These are phyloP conservation scores for Aspergillus melleus DNA, from an alignment of 2,329 filamentous ascomycete species.

Conservation along the genomic window DNA sequence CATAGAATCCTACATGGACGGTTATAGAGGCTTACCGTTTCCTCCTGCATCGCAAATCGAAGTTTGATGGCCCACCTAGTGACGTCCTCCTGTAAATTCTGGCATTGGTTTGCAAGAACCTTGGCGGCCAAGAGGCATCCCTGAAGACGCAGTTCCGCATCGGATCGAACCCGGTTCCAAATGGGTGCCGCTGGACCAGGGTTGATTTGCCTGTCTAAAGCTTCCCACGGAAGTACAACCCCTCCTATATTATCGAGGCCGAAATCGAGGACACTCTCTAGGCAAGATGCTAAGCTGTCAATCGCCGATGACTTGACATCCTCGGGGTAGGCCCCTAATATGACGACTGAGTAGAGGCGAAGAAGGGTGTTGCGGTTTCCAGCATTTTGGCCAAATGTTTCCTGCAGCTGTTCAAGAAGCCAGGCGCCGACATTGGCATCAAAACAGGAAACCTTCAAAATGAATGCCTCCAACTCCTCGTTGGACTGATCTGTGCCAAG, in stretches of 20 bases:
- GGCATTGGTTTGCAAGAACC: constrained; percentile 10
- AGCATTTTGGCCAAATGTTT: constrained; percentile 22
- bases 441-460: constrained; percentile 26
- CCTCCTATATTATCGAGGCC: constrained; percentile 16
- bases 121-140: constrained; percentile 38
- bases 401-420: constrained; percentile 34
- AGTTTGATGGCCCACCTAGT: constrained; percentile 35
- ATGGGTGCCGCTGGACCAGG: constrained; percentile 22
- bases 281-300: constrained; percentile 33
- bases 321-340: constrained; percentile 26
- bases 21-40: constrained; percentile 40
- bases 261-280: constrained; percentile 30
- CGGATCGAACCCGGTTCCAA: constrained; percentile 39
- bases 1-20: background rate
- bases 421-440: constrained; percentile 38
- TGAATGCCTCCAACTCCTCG: constrained; percentile 21
- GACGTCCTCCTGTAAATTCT: constrained; percentile 25
- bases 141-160: constrained; percentile 38
- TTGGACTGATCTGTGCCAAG: constrained; percentile 19
- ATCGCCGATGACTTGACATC: constrained; percentile 32
- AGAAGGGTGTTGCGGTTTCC: constrained; percentile 25
- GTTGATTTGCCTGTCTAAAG: constrained; percentile 27
- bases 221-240: constrained; percentile 29
- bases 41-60: constrained; percentile 41
- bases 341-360: constrained; percentile 31